These are phyloP conservation scores for Tulasnella sp. DNA, from an alignment of 768 basidiomycete genomes.

Conservation along the genomic window DNA sequence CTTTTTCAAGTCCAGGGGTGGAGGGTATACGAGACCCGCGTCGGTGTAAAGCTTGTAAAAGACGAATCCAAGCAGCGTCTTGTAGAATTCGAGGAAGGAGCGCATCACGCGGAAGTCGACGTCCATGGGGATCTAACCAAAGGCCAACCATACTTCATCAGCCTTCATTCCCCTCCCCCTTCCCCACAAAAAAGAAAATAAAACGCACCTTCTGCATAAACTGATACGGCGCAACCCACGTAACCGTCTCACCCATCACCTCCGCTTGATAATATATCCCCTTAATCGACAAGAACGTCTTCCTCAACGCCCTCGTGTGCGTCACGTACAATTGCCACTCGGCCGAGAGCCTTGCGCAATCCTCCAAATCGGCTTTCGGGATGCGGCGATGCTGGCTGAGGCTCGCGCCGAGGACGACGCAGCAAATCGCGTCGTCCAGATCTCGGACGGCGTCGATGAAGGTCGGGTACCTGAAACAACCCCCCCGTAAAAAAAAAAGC, in stretches of 20 bases:
- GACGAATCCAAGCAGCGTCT: slow-evolving; percentile 91
- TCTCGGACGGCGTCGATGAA: slow-evolving; percentile 94
- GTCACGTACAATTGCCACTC: slow-evolving; percentile 98
- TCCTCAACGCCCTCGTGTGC: slow-evolving; percentile 76
- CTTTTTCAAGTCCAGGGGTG: slow-evolving; percentile 74
- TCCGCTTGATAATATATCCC: slow-evolving; percentile 98
- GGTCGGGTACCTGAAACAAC: slow-evolving; percentile 98
- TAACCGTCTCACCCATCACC: slow-evolving; percentile 85
- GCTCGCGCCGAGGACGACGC: slow-evolving; percentile 87
- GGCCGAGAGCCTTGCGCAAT: slow-evolving; percentile 81
- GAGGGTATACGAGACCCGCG: slow-evolving; percentile 88
- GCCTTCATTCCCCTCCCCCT: not conserved
- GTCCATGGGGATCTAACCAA: slow-evolving; percentile 75
- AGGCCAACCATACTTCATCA: slow-evolving; percentile 8
- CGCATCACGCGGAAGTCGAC: slow-evolving; percentile 98
- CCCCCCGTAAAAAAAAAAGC: too few relatives aligned
- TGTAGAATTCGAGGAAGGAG: slow-evolving; percentile 96
- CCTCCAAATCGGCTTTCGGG: slow-evolving; percentile 77
- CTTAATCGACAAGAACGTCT: slow-evolving; percentile 94
- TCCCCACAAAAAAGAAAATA: too few relatives aligned
- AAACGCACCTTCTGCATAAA: slow-evolving; percentile 84
- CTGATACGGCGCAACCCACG: slow-evolving; percentile 95
- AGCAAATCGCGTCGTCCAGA: slow-evolving; percentile 94
- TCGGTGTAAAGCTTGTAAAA: slow-evolving; percentile 99
- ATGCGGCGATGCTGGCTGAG: slow-evolving; percentile 83